Base-by-base conservation (phyloP, 805 yeast genomes). In the Metschnikowia picachoensis region DNA sequence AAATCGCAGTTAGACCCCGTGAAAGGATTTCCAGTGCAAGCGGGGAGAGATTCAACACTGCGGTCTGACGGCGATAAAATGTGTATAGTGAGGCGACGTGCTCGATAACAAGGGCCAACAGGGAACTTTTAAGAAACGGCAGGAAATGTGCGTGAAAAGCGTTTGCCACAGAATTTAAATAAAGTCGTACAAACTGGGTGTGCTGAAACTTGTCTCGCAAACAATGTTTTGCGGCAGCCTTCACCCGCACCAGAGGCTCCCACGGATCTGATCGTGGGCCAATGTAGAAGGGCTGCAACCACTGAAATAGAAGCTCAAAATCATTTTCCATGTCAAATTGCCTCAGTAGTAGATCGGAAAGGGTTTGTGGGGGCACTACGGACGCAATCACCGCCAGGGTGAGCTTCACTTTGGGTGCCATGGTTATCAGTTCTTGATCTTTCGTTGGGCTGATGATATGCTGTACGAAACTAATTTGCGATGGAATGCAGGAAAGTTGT, bases 141-240 rank as follows among this genome's bases (percentile, higher is more conserved):
- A 39, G 29, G 41, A 58, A 51, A 16, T 49, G 51, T 13, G 28
- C n/a, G 15, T 45, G 43, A 42, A 65, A 61, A 31, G 55, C 54
- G 9, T 25, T 34, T 13, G 57, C 57, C 11, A 72, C 60, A 2
- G 74, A 63, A 50, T 67, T 68, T 32, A 60, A 50, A 39, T 66
- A 65, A 14, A 72, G 55, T 25, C 55, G 59, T 13, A 66, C 60
- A 41, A 72, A 70, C 13, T 66, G 66, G 10, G 56, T 49, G 47
- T 69, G 75, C 35, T 57, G 59, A 4, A 34, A 10, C 4, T 63
- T 66, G 44, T 67, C 68, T 41, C 67, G 66, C 17, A 71, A 55
- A 41, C 74, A 68, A 13, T 66, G 58, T 38, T 66, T 53, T 11
- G 70, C 67, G 3, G 75, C 75, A 1, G 68, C 56, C 35, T 60